Evolutionary conservation across 176 grass and related monocot genomes (phyloP), one percentile per base, ranked within the genome.

Genomic region (Puya raimondii): DNA sequence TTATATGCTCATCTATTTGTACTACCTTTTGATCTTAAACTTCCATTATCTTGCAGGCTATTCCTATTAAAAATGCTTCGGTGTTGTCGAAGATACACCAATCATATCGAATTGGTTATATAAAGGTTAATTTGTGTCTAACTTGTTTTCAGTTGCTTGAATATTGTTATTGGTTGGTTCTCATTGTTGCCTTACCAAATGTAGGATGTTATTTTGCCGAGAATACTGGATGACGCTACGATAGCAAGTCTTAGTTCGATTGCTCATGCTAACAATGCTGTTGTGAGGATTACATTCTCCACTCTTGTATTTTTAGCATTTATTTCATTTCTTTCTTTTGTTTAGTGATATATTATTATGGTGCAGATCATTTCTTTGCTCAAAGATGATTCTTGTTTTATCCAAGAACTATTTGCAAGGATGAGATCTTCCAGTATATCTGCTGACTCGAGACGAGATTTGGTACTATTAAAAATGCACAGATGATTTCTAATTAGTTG

Each of bases 161-260:
- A 61, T 61, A 3, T 52, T 51, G 11, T 25, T 52, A 65, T 65
- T 47, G 11, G 52, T 12, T 22, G 13, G 20, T 65, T 66, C 63
- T 66, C 17, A 53, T 18, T 75, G 7, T 66, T 49, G 22, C 10
- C 50, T 1, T 23, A 47, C 23, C 13, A 26, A 53, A 50, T 51
- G 65, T 84, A 99, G 95, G 95, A 99, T 94, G 89, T 94, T 73
- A 91, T 99, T 90, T 73, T 99, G 65, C 90, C 90, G 5, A 78
- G 95, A 74, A 73, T 81, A 72, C 84, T 99, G 83, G 94, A 99
- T 83, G 95, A 99, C 76, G 87, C 74, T 67, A 88, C 87, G 51
- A 64, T 88, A 72, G 69, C 82, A 76, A 94, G 82, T 79, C 82
- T 99, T 58, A 99, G 91, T 84, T 82, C 85, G 20, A 99, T 94